These are phyloP conservation scores for Calonectria naviculata DNA, from an alignment of 2,329 filamentous ascomycete species.

Conservation along the genomic window DNA sequence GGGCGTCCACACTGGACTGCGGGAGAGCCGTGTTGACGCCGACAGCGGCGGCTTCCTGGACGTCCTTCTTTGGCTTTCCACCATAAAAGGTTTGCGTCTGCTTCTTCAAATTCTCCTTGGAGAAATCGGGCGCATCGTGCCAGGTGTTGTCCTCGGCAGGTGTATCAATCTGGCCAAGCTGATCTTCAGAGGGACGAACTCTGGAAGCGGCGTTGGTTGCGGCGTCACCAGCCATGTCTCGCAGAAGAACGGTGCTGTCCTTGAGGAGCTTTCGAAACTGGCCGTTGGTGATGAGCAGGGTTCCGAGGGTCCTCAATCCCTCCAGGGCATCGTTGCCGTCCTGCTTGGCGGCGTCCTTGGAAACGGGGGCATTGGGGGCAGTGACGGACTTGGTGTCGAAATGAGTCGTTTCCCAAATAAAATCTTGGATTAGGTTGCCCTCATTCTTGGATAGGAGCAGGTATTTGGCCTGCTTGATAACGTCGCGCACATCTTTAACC, in stretches of 20 bases:
- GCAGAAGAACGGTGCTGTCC: conserved; percentile 83
- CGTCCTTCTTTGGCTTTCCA: conserved; percentile 66
- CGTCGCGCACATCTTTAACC: conserved; percentile 79
- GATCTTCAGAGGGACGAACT: conserved; percentile 82
- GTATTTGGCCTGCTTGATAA: conserved; percentile 86
- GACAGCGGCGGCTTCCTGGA: conserved; percentile 68
- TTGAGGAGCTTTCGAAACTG: conserved; percentile 92
- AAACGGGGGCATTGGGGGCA: conserved; percentile 73
- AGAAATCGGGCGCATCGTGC: conserved; percentile 87
- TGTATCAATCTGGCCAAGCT: conserved; percentile 81
- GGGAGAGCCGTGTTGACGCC: conserved; percentile 66
- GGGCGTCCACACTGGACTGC: conserved; percentile 60
- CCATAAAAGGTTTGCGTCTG: conserved; percentile 74
- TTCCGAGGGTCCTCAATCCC: conserved; percentile 88
- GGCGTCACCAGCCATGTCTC: conserved; percentile 92
- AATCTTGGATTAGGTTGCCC: conserved; percentile 93
- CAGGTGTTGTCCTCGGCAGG: conserved; percentile 92
- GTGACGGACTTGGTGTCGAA: conserved; percentile 73
- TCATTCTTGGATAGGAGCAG: conserved; percentile 94
- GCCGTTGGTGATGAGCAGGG: conserved; percentile 92
- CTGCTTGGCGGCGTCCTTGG: conserved; percentile 81
- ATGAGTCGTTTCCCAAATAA: conserved; percentile 92
- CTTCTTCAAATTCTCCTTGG: conserved; percentile 74
- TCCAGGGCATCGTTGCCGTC: conserved; percentile 87
- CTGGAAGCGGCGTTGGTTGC: conserved; percentile 81